These are phyloP conservation scores for Eimeria mitis DNA, from an alignment of 169 alveolate species.

Conservation along the genomic window DNA sequence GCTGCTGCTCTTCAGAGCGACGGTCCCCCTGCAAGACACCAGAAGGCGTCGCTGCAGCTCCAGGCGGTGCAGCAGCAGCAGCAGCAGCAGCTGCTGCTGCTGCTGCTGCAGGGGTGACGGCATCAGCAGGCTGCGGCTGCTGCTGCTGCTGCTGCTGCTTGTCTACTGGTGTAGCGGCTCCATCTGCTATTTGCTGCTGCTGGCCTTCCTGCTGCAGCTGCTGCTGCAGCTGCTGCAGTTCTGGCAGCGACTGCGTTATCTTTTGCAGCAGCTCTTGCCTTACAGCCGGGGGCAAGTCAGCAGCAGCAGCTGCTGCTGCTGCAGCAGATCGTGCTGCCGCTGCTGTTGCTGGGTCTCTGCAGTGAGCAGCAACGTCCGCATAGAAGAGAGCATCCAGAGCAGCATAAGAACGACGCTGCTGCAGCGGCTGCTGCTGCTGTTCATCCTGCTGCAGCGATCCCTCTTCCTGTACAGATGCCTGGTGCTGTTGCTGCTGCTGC, in stretches of 20 bases:
- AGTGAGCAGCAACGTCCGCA: constrained; percentile 38
- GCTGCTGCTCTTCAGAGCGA: neutral
- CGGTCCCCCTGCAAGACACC: neutral
- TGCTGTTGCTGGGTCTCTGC: constrained; percentile 38
- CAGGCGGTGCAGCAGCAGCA: constrained; percentile 6
- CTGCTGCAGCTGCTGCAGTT: constrained; percentile 25
- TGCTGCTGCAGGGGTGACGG: neutral
- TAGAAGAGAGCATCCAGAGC: constrained; percentile 43
- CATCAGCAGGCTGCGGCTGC: neutral
- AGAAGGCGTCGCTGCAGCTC: neutral
- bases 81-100: neutral
- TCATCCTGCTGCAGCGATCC: neutral
- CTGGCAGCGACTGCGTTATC: neutral
- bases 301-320: constrained; percentile 20
- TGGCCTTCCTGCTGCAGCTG: constrained; percentile 1
- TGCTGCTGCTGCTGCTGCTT: neutral
- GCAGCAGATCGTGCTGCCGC: constrained; percentile 52
- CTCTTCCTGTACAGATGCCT: neutral
- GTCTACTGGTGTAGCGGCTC: neutral
- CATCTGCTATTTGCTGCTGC: constrained; percentile 7
- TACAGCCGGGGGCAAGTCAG: constrained; percentile 12
- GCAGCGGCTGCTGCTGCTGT: constrained; percentile 6
- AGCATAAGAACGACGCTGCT: constrained; percentile 14
- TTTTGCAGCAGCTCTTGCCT: neutral
- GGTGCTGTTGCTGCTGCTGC: neutral